Base-by-base conservation (phyloP, 805 yeast genomes). In the Hanseniaspora clermontiae region DNA sequence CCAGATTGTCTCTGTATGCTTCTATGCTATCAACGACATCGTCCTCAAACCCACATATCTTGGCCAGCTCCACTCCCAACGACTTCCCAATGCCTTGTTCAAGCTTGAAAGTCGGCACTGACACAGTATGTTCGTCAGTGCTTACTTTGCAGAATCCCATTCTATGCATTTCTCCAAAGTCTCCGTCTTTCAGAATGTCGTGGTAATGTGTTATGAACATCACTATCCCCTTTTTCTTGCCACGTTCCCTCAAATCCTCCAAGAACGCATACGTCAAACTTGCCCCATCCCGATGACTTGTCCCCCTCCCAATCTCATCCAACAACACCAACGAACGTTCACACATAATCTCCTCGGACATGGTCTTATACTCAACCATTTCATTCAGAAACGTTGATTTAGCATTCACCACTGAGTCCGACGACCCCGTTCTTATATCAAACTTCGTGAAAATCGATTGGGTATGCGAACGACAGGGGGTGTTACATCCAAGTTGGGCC, bases 241-340 rank as follows among this genome's bases (percentile, higher is more conserved):
- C 38, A 17, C 62, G 48, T 34, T 64, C 66, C 2, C 79, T 66
- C 59, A 85, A 76, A 61, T 84, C 81, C 55, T 78, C 73, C 55
- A 89, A 69, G 2, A 89, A 80, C 0, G 95, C 72, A 65, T 81
- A 78, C 0, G 96, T 95, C 34, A 89, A 81, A 0, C 95, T 81
- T 45, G 80, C 82, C 0, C 96, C 97, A 67, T 90, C 96, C 52
- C 70, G 68, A 0, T 89, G 81, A 0, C 85, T 79, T 1, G 97
- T 89, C 11, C 96, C 97, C 66, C 98, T 79, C 3, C 99, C 99
- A 48, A 93, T 78, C 68, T 93, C 99, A 69, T 93, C 99, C 60
- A 93, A 84, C 24, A 93, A 81, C 51, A 93, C 81, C 57, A 93
- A 75, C 7, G 96, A 88, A 5, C 43, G 29, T 59, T 85, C 83